Evolutionary conservation across 495 filamentous ascomycete genomes (phyloP).

Genomic region (Penicillium atrosanguineum): DNA sequence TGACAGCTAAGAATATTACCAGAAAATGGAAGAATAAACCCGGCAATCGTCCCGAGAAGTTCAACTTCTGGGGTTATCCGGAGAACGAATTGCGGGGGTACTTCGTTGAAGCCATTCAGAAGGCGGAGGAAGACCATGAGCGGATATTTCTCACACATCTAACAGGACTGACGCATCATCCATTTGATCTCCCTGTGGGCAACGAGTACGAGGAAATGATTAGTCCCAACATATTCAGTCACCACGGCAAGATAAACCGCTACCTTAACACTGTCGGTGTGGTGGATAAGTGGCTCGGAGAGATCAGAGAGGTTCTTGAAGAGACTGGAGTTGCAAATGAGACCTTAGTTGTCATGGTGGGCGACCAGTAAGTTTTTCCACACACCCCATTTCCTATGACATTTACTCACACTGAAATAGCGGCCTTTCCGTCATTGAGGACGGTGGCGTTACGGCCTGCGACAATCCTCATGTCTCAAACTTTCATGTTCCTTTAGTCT

Average conservation of each 20-base stretch:
- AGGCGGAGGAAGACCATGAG: slow-evolving; percentile 33
- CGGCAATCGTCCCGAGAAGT: slow-evolving; percentile 21
- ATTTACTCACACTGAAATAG: no score
- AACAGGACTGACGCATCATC: slow-evolving; percentile 43
- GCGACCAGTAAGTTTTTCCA: slow-evolving; percentile 26
- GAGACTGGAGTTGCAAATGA: slow-evolving; percentile 40
- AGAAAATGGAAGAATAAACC: slow-evolving; percentile 24
- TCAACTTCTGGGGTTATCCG: slow-evolving; percentile 44
- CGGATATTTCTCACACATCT: slow-evolving; percentile 42
- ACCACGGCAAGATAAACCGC: slow-evolving; percentile 23
- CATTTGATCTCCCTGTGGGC: slow-evolving; percentile 33
- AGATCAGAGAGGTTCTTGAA: slow-evolving; percentile 33
- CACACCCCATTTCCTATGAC: no score
- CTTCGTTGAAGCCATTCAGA: slow-evolving; percentile 31
- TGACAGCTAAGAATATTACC: slow-evolving; percentile 29
- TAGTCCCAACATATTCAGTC: slow-evolving; percentile 20
- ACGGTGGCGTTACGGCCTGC: slow-evolving; percentile 31
- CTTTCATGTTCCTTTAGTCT: slow-evolving; percentile 40
- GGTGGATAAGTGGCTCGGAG: slow-evolving; percentile 35
- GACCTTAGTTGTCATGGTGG: slow-evolving; percentile 43
- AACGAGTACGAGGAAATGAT: slow-evolving; percentile 30
- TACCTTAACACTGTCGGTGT: slow-evolving; percentile 43
- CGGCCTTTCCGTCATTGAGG: slow-evolving; percentile 32
- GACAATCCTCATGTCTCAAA: slow-evolving; percentile 40
- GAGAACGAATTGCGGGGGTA: slow-evolving; percentile 37